phyloP scores from a whole-genome alignment of 345 rosid genomes.

The Corymbia maculata region DNA sequence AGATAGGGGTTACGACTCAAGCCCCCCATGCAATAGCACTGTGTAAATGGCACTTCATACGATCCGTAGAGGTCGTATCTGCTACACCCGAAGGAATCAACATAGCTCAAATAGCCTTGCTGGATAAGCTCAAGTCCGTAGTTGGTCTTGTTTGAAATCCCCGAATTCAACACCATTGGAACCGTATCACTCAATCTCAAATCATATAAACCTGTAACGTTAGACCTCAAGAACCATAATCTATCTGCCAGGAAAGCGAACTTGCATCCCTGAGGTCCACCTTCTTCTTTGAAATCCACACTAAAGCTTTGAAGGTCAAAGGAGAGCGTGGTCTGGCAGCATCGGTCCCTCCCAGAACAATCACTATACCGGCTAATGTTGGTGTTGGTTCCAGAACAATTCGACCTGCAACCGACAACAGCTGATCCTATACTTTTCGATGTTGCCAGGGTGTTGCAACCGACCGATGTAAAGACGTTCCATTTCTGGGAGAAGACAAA shows the following conservation, averaged over 20 bases:
- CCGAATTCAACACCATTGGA: background rate
- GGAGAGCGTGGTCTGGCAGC: background rate
- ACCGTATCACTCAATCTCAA: background rate
- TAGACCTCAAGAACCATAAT: background rate
- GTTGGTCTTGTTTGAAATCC: background rate
- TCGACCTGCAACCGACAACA: background rate
- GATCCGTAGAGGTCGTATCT: background rate
- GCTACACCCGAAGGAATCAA: accelerated
- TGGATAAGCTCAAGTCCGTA: accelerated
- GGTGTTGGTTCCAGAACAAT: background rate
- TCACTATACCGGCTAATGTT: accelerated
- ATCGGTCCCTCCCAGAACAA: accelerated
- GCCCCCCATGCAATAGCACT: background rate
- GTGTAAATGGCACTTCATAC: background rate
- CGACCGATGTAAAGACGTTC: background rate
- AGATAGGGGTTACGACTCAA: background rate
- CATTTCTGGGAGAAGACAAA: background rate
- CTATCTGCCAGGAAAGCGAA: background rate
- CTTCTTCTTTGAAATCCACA: background rate
- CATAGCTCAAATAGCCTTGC: too few relatives aligned
- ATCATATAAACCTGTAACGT: background rate
- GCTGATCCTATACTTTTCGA: background rate
- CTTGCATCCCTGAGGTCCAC: background rate
- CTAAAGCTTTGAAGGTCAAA: background rate
- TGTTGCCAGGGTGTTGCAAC: background rate